Conservation (phyloP, 2,329 filamentous ascomycete genomes). For the Fusarium chlamydosporum region DNA sequence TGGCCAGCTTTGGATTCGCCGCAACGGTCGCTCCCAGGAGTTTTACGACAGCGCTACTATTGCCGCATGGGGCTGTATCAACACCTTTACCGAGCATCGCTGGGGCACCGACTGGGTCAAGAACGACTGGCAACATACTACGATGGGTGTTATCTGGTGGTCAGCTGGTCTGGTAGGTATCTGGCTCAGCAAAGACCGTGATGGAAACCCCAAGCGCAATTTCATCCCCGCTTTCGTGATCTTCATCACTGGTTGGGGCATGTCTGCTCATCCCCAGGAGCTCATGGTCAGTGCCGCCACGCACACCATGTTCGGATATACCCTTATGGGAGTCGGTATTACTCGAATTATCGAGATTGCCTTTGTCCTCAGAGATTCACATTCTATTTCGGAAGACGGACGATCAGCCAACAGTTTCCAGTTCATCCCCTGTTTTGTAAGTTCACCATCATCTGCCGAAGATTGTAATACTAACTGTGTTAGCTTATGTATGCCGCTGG, state of each 20-base stretch:
- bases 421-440: conserved; percentile 67
- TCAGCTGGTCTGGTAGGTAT: conserved; percentile 90
- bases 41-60: conserved; percentile 96
- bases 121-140: conserved; percentile 97
- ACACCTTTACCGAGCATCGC: conserved; percentile 97
- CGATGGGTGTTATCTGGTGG: conserved; percentile 99
- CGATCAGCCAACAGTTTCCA: conserved; percentile 75
- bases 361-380: conserved; percentile 84
- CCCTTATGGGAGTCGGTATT: conserved; percentile 89
- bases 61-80: conserved; percentile 94
- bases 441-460: conserved; percentile 57
- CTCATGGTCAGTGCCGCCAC: conserved; percentile 88
- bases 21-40: conserved; percentile 89
- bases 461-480: conserved; percentile 24
- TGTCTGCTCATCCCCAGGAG: conserved; percentile 91
- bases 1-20: conserved; percentile 87
- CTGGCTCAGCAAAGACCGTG: conserved; percentile 88
- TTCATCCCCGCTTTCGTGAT: conserved; percentile 94
- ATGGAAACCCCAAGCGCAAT: conserved; percentile 90
- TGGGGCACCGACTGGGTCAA: conserved; percentile 92
- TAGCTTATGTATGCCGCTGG: conserved; percentile 92
- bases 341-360: conserved; percentile 91
- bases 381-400: conserved; percentile 75
- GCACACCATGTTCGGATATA: conserved; percentile 92
- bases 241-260: conserved; percentile 92